Percentiles rank a stretch among this genome's conserved stretches.
phyloP scores from a whole-genome alignment of 164 flowering plant species.

The Umbilicus rupestris region DNA sequence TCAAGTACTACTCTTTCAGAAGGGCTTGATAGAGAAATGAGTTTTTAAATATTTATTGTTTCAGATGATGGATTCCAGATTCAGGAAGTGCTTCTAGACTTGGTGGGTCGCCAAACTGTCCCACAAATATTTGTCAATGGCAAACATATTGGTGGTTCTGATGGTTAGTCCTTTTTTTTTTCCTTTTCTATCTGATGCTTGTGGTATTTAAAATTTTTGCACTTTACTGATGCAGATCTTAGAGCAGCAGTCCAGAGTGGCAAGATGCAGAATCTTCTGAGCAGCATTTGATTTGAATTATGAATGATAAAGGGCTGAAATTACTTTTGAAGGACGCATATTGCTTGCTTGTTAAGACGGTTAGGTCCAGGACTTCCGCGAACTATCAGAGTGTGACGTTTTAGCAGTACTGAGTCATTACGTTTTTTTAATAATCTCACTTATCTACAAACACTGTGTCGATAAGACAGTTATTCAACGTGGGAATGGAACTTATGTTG shows the following conservation, averaged over 20 bases:
- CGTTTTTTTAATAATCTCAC: no score
- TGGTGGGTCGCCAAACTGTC: conserved; percentile 72
- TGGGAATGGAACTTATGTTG: no score
- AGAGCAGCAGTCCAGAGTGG: conserved; percentile 46
- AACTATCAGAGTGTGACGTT: neutral
- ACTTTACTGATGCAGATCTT: conserved; percentile 45
- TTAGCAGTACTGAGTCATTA: neutral
- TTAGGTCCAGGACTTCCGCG: neutral
- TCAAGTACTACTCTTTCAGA: neutral
- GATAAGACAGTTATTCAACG: no score
- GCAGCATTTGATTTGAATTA: conserved; percentile 3
- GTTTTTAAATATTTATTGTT: neutral
- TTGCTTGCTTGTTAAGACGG: neutral
- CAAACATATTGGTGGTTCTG: conserved; percentile 90
- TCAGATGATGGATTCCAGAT: conserved; percentile 79
- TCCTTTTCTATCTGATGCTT: conserved; percentile 4
- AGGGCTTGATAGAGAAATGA: neutral
- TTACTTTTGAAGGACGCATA: neutral
- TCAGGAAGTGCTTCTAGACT: conserved; percentile 71
- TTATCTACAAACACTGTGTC: no score
- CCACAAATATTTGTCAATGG: conserved; percentile 97
- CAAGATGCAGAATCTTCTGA: conserved; percentile 56
- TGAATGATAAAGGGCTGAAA: neutral
- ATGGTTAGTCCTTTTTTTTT: conserved; percentile 40
- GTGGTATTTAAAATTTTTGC: neutral